Conservation (phyloP, 1,284 basidiomycete genomes). For the Malassezia equina region DNA sequence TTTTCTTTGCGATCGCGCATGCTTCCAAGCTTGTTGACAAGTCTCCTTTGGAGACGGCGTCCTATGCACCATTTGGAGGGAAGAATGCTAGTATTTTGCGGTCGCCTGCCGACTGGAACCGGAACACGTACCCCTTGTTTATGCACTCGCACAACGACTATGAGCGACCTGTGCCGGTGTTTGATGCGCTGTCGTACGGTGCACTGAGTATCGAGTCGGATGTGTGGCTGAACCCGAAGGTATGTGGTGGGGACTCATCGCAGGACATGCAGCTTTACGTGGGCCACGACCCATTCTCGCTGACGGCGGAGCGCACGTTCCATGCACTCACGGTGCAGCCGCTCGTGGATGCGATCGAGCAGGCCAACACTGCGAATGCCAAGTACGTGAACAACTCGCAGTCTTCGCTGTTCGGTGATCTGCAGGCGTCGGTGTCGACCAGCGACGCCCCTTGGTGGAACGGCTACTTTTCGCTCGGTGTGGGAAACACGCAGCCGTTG, state of each 20-base stretch:
- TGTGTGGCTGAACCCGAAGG: conserved; percentile 29
- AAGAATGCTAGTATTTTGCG: conserved; percentile 15
- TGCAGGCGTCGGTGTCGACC: conserved; percentile 15
- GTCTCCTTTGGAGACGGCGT: background rate
- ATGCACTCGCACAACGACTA: conserved; percentile 42
- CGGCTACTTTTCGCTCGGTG: conserved; percentile 20
- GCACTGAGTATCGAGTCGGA: conserved; percentile 29
- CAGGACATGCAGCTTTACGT: conserved; percentile 26
- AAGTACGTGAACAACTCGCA: conserved; percentile 17
- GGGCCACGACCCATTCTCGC: conserved; percentile 25
- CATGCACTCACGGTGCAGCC: conserved; percentile 22
- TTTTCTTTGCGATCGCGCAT: conserved; percentile 16
- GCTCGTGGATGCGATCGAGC: conserved; percentile 22
- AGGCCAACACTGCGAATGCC: conserved; percentile 21
- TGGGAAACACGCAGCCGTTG: conserved; percentile 21
- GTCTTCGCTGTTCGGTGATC: conserved; percentile 9
- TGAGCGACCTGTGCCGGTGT: conserved; percentile 25
- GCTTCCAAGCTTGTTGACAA: background rate
- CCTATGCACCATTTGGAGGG: conserved; percentile 12
- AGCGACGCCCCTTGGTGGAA: conserved; percentile 3
- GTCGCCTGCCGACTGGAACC: conserved; percentile 21
- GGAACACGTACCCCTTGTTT: conserved; percentile 19
- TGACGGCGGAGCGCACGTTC: conserved; percentile 29
- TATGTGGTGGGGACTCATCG: background rate
- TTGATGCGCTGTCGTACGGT: conserved; percentile 28